Evolutionary conservation across 805 yeast species (phyloP).

Genomic region (Yamadazyma akitaensis): DNA sequence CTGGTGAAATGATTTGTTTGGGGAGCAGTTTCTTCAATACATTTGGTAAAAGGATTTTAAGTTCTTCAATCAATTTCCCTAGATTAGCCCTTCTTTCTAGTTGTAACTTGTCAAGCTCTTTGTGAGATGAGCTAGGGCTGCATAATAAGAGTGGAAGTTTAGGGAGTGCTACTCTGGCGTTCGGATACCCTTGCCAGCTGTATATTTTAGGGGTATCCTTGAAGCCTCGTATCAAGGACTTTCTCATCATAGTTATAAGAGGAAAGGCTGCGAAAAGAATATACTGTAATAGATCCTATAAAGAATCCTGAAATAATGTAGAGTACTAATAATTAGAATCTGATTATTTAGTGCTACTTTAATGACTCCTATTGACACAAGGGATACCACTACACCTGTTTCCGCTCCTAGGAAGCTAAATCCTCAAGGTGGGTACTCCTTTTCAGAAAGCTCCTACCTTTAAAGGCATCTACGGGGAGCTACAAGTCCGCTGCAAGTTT

Average conservation of each 20-base stretch:
- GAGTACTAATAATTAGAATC: no score
- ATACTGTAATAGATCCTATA: no score
- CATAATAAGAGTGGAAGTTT: not conserved
- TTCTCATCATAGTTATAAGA: not conserved
- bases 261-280: not conserved
- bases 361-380: no score
- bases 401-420: no score
- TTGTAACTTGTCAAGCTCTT: not conserved
- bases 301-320: no score
- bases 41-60: constrained; percentile 49
- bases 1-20: constrained; percentile 38
- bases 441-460: no score
- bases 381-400: no score
- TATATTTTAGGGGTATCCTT: not conserved
- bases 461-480: no score
- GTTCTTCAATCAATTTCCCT: constrained; percentile 49
- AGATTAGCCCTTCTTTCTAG: constrained; percentile 43
- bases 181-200: not conserved
- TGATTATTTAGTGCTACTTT: no score
- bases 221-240: not conserved
- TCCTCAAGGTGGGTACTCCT: no score
- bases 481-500: no score
- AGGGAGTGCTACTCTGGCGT: not conserved
- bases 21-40: constrained; percentile 47
- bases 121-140: not conserved